Conservation (phyloP, 495 filamentous ascomycete species). For the Penicillium robsamsonii region DNA sequence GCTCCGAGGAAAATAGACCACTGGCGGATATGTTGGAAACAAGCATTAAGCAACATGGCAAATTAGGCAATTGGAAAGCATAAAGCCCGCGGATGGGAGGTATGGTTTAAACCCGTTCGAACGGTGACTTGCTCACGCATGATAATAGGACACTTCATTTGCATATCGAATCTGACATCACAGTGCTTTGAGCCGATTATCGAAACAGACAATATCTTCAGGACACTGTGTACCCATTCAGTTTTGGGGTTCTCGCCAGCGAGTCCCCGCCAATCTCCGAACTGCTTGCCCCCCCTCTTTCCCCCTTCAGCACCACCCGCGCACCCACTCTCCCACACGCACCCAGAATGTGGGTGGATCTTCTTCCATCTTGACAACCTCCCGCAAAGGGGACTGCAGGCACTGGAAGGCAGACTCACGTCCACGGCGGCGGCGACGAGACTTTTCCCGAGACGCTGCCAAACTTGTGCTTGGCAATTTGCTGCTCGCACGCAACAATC, state of each 20-base stretch:
- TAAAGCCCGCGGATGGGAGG: no score
- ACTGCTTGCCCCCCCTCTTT: neutral
- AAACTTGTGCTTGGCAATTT: neutral
- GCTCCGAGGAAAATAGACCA: no score
- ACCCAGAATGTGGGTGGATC: neutral
- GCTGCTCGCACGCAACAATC: neutral
- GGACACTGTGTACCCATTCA: neutral
- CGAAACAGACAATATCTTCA: neutral
- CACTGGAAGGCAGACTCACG: neutral
- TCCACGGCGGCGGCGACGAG: neutral
- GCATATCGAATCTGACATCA: no score
- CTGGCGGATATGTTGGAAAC: no score
- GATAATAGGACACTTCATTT: no score
- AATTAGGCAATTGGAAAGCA: no score
- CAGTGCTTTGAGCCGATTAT: no score
- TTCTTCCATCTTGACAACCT: no score
- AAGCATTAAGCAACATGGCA: no score
- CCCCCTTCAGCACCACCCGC: neutral
- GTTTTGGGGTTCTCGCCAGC: neutral
- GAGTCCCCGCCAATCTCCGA: neutral
- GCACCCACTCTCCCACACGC: neutral
- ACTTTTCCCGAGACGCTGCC: neutral
- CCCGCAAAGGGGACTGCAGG: neutral
- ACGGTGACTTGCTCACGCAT: no score
- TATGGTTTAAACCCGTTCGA: no score